Evolutionary conservation across 2,329 filamentous ascomycete species (phyloP).

Genomic region (Fusarium citri): DNA sequence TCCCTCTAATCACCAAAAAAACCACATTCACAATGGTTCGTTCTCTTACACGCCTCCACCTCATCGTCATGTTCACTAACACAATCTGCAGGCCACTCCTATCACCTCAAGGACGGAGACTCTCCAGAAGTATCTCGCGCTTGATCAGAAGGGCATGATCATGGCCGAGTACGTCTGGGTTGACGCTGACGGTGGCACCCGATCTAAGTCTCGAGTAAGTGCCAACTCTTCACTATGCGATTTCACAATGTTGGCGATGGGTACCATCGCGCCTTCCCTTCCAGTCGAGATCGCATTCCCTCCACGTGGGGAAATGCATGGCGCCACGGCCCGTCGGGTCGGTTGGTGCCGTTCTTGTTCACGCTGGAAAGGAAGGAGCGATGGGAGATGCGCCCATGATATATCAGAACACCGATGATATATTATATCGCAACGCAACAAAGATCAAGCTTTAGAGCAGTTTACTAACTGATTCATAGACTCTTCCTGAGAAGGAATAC

Average conservation of each 20-base stretch:
- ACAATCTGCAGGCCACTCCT: constrained; percentile 25
- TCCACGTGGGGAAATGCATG: constrained; percentile 9
- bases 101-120: constrained; percentile 48
- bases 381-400: neutral
- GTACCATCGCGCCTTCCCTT: constrained; percentile 16
- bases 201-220: constrained; percentile 96
- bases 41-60: neutral
- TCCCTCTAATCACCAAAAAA: constrained; percentile 4
- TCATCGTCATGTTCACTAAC: constrained; percentile 30
- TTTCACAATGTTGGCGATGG: neutral
- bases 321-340: constrained; percentile 10
- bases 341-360: constrained; percentile 17
- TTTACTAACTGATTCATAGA: constrained; percentile 51
- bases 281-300: constrained; percentile 14
- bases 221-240: constrained; percentile 28
- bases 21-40: constrained; percentile 41
- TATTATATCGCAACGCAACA: neutral
- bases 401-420: neutral
- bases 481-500: constrained; percentile 63
- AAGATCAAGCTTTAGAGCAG: neutral
- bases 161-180: constrained; percentile 99
- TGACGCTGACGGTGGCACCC: constrained; percentile 82
- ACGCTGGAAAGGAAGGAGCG: neutral
- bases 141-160: constrained; percentile 88
- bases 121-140: constrained; percentile 89